Percentiles rank a stretch among this genome's conserved stretches.
These are phyloP conservation scores for Anisodus tanguticus DNA, from an alignment of 257 asterid species.

Conservation along the genomic window DNA sequence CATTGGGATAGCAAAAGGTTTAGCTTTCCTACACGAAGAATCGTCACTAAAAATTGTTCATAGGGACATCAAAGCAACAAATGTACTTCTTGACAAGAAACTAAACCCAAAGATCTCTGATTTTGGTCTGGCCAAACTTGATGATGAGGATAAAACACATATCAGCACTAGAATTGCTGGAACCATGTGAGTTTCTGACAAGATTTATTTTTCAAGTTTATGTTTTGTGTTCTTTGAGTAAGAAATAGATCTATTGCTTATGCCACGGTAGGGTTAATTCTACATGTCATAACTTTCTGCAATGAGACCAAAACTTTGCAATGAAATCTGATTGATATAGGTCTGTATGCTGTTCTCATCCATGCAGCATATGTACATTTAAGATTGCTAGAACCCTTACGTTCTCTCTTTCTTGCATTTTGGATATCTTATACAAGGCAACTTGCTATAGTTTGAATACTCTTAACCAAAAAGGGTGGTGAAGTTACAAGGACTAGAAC, in stretches of 20 bases:
- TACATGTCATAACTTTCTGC: slow-evolving; percentile 1
- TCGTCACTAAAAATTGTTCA: slow-evolving; percentile 31
- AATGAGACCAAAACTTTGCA: neutral
- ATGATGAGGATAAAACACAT: slow-evolving; percentile 34
- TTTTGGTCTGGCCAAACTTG: slow-evolving; percentile 35
- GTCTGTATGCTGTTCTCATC: neutral
- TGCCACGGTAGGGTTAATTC: neutral
- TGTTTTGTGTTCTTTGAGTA: neutral
- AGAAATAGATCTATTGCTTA: slow-evolving; percentile 11
- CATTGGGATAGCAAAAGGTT: slow-evolving; percentile 38
- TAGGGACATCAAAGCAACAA: slow-evolving; percentile 36
- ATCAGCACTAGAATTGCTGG: slow-evolving; percentile 36
- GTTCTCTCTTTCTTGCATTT: slow-evolving; percentile 7
- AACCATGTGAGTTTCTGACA: slow-evolving; percentile 22
- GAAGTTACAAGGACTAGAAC: slow-evolving; percentile 21
- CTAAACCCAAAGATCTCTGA: slow-evolving; percentile 36
- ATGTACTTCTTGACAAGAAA: slow-evolving; percentile 33
- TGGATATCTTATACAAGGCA: neutral
- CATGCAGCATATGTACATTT: slow-evolving; percentile 17
- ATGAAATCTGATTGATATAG: neutral
- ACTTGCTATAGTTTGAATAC: neutral
- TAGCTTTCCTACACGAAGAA: slow-evolving; percentile 33
- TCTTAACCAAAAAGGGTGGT: neutral
- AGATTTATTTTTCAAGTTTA: neutral
- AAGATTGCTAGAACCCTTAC: slow-evolving; percentile 15